phyloP scores from a whole-genome alignment of 2,329 filamentous ascomycete genomes.

The Arachnomyces sp. region DNA sequence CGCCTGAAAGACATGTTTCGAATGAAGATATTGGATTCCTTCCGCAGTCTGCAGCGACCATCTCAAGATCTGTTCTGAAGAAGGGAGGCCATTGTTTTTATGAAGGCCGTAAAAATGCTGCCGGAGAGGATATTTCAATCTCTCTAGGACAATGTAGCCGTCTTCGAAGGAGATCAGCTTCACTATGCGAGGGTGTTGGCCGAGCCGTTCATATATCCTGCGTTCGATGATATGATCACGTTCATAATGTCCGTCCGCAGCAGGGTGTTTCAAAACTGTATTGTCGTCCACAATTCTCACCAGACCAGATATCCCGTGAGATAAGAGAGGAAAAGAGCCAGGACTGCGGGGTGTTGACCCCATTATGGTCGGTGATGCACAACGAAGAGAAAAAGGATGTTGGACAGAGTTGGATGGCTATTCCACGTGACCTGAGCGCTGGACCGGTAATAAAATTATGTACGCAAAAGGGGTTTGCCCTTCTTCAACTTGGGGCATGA shows the following conservation, averaged over 20 bases:
- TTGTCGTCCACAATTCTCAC: not conserved
- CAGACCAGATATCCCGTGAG: not conserved
- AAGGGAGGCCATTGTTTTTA: too few species aligned
- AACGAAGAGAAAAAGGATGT: too few species aligned
- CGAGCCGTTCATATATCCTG: conserved; percentile 2
- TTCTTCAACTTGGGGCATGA: too few species aligned
- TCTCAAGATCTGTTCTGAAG: too few species aligned
- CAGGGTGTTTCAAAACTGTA: not conserved
- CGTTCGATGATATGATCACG: not conserved
- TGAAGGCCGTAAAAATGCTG: conserved; percentile 3
- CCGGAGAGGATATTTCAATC: conserved; percentile 5
- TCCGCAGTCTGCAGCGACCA: conserved; percentile 11
- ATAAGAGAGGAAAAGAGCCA: too few species aligned
- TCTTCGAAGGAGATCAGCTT: not conserved
- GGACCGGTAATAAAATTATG: too few species aligned
- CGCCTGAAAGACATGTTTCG: conserved; percentile 8
- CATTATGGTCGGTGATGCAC: too few species aligned
- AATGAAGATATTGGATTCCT: conserved; percentile 11
- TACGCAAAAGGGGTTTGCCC: too few species aligned
- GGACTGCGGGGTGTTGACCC: too few species aligned
- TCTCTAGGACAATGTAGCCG: conserved; percentile 3
- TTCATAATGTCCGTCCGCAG: not conserved
- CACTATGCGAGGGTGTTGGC: conserved; percentile 2
- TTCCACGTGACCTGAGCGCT: too few species aligned
- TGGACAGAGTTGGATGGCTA: too few species aligned